Evolutionary conservation across 163 green algal species (phyloP), one percentile per base, ranked within the genome.

Genomic region (Scenedesmus sp.): DNA sequence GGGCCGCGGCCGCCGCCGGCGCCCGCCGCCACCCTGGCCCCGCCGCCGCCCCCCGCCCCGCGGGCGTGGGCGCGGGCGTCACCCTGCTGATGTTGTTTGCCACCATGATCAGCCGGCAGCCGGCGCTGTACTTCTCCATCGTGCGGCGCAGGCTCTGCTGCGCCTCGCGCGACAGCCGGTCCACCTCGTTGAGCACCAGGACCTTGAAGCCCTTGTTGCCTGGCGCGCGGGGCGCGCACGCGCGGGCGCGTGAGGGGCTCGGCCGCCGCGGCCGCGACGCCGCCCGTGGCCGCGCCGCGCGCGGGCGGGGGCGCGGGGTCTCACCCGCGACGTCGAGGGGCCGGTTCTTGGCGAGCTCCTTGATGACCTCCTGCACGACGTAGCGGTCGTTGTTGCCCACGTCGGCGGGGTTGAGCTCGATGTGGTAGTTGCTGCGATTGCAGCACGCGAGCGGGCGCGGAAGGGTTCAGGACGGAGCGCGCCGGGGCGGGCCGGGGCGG

Each of bases 81-180:
- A 92, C 93, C 87, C 95, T 96, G 42, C 88, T 97, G 9, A 95
- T 83, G 82, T 95, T 97, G 70, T 85, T 94, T 84, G 88, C 94
- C 47, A 88, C 86, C 74, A 99, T 87, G 34, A 99, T 77, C 4
- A 98, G 85, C 36, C 96, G 84, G 89, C 96, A 99, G 22, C 91
- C 90, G 18, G 85, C 70, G 9, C 69, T 88, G 90, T 99, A 99
- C 89, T 98, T 98, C 87, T 99, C 96, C 96, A 99, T 99, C n/a
- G 96, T 99, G 26, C 96, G 91, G 17, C 96, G 84, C 73, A 99
- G 91, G 10, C 84, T 91, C 86, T 97, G 92, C 87, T 98, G 95
- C 24, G 95, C 95, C 65, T 98, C 93, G 36, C 89, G 90, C 45
- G 70, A 91, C 67, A 99, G 87, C 15, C 84, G 80, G 84, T 89